A percentile compares a stretch with the other conserved stretches of the same genome.
These are phyloP conservation scores for Gautieria morchelliformis DNA, from an alignment of 768 basidiomycete genomes.

Conservation along the genomic window DNA sequence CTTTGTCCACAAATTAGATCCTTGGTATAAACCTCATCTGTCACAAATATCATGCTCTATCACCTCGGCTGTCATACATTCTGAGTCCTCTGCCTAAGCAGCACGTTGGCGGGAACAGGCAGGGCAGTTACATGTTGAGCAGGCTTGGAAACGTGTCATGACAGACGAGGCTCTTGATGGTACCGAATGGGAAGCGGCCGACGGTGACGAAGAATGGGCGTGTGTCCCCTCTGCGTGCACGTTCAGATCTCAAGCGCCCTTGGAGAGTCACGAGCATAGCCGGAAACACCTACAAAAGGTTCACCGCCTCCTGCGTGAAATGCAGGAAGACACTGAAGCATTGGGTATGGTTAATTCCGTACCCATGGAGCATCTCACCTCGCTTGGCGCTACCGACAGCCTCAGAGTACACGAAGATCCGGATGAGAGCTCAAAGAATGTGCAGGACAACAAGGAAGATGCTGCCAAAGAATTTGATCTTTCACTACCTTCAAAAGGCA, in stretches of 20 bases:
- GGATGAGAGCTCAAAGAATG: conserved; percentile 5
- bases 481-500: not conserved
- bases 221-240: conserved; percentile 90
- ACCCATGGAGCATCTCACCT: not conserved
- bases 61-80: conserved; percentile 12
- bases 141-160: conserved; percentile 76
- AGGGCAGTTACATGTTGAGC: conserved; percentile 53
- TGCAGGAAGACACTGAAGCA: conserved; percentile 70
- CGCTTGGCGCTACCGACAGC: not conserved
- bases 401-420: not conserved
- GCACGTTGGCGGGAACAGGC: conserved; percentile 23
- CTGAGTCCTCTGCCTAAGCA: conserved; percentile 15
- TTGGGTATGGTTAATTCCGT: no score
- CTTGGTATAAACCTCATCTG: conserved; percentile 66
- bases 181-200: conserved; percentile 69
- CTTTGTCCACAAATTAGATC: conserved; percentile 81
- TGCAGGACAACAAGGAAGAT: not conserved
- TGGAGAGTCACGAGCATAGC: conserved; percentile 96
- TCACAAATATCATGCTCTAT: conserved; percentile 35
- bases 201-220: conserved; percentile 77
- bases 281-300: conserved; percentile 80
- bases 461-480: no score
- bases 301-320: conserved; percentile 63
- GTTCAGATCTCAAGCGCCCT: conserved; percentile 87
- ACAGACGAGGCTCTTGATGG: conserved; percentile 34